A percentile compares a stretch with the other conserved stretches of the same genome.
These are phyloP conservation scores for Colletotrichum eremochloae DNA, from an alignment of 2,329 filamentous ascomycete genomes.

Conservation along the genomic window DNA sequence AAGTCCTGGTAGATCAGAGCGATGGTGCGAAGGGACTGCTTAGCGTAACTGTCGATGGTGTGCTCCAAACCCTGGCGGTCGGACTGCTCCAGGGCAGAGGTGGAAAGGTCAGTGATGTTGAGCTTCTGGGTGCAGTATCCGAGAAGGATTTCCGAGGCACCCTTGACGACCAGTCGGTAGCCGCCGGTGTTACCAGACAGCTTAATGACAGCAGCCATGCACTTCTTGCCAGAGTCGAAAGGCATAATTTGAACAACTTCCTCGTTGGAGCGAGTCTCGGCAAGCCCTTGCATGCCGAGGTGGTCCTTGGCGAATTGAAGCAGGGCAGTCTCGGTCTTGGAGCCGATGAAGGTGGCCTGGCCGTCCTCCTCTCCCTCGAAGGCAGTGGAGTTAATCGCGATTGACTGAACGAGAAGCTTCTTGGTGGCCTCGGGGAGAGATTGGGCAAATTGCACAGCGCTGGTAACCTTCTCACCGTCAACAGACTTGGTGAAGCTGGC, in stretches of 20 bases:
- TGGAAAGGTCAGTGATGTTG: slow-evolving; percentile 64
- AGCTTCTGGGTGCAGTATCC: slow-evolving; percentile 56
- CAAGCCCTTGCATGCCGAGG: slow-evolving; percentile 62
- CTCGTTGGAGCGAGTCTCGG: slow-evolving; percentile 61
- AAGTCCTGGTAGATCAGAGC: slow-evolving; percentile 82
- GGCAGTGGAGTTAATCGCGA: slow-evolving; percentile 70
- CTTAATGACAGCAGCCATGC: slow-evolving; percentile 68
- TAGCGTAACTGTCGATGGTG: slow-evolving; percentile 71
- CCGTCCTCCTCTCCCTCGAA: slow-evolving; percentile 65
- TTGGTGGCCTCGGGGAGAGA: slow-evolving; percentile 47
- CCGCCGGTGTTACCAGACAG: slow-evolving; percentile 55
- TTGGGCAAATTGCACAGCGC: slow-evolving; percentile 43
- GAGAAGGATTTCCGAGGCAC: slow-evolving; percentile 69
- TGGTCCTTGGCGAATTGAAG: slow-evolving; percentile 64
- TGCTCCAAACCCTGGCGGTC: slow-evolving; percentile 65
- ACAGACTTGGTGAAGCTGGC: slow-evolving; percentile 51
- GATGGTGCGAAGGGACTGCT: slow-evolving; percentile 80
- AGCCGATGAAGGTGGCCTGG: slow-evolving; percentile 63
- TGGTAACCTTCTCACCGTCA: slow-evolving; percentile 46
- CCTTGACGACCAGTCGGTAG: slow-evolving; percentile 67
- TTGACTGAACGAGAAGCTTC: slow-evolving; percentile 56
- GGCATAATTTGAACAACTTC: slow-evolving; percentile 64
- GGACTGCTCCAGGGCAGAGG: slow-evolving; percentile 59
- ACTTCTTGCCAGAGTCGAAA: slow-evolving; percentile 68
- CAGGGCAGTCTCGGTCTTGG: slow-evolving; percentile 69